A percentile compares a stretch with the other conserved stretches of the same genome.
Conservation (phyloP, 345 rosid species). For the Eucalyptus cladocalyx region DNA sequence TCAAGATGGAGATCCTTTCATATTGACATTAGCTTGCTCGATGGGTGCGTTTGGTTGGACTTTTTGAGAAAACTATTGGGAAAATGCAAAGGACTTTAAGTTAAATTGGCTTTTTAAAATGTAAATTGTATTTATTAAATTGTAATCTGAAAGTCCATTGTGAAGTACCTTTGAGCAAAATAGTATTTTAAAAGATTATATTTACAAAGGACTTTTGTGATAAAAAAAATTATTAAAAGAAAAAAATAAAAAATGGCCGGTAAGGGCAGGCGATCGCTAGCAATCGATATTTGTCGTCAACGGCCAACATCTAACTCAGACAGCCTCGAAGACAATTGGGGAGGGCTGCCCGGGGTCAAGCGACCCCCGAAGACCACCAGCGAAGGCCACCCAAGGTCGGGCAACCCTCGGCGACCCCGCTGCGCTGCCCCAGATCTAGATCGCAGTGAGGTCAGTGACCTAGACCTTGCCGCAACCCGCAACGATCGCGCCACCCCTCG, state of each 20-base stretch:
- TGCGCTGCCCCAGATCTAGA: rapidly evolving
- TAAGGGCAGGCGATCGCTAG: rapidly evolving
- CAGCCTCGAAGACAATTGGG: rapidly evolving
- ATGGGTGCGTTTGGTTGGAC: too few relatives aligned
- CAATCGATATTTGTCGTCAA: rapidly evolving
- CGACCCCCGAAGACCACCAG: rapidly evolving
- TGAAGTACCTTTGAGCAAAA: too few relatives aligned
- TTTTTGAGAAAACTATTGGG: rapidly evolving
- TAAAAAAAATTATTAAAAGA: too few relatives aligned
- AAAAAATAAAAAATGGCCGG: rapidly evolving
- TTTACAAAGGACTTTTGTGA: too few relatives aligned
- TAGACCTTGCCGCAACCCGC: too few relatives aligned
- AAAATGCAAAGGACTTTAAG: too few relatives aligned
- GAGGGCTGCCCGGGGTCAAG: rapidly evolving
- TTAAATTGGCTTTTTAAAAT: too few relatives aligned
- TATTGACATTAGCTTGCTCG: not conserved
- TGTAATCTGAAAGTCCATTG: too few relatives aligned
- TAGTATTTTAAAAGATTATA: too few relatives aligned
- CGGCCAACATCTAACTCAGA: rapidly evolving
- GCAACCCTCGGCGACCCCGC: rapidly evolving
- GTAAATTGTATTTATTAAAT: too few relatives aligned
- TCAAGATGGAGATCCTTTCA: not conserved
- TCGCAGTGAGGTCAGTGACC: rapidly evolving
- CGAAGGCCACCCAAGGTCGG: rapidly evolving
- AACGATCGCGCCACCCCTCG: rapidly evolving